Percentiles rank a stretch among this genome's conserved stretches.
Conservation (phyloP, 345 rosid genomes). For the Isatis tinctoria region DNA sequence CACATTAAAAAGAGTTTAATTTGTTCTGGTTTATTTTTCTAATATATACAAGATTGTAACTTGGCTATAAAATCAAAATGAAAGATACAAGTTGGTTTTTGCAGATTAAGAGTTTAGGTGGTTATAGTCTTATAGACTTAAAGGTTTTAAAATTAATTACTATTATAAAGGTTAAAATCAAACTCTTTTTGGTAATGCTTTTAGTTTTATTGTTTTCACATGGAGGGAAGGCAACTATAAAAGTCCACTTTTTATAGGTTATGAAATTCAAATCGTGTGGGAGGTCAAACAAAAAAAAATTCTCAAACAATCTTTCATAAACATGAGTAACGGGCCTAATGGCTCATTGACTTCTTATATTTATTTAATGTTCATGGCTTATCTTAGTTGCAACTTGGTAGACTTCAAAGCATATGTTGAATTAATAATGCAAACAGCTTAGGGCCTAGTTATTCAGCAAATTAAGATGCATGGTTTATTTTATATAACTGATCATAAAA, state of each 20-base stretch:
- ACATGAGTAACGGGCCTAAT: constrained; percentile 1
- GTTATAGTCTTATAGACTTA: background rate
- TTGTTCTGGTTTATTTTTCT: background rate
- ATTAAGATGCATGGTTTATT: background rate
- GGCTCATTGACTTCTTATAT: constrained; percentile 23
- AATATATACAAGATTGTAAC: background rate
- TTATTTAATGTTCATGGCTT: background rate
- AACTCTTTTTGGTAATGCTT: background rate
- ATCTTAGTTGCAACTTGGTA: constrained; percentile 6
- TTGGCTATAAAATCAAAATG: background rate
- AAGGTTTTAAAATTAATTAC: background rate
- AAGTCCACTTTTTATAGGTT: constrained; percentile 20
- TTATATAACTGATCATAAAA: background rate
- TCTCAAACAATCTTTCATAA: background rate
- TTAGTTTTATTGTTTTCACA: background rate
- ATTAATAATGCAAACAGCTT: background rate
- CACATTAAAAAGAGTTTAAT: background rate
- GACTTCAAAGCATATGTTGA: background rate
- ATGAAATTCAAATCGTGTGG: background rate
- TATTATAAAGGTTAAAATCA: background rate
- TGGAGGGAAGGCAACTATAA: constrained; percentile 13
- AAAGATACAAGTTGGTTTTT: background rate
- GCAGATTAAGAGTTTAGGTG: background rate
- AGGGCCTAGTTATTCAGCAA: background rate
- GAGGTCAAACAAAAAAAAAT: constrained; percentile 22